Base-by-base conservation (phyloP, 108 stramenopile species). In the Conticribra weissflogii region DNA sequence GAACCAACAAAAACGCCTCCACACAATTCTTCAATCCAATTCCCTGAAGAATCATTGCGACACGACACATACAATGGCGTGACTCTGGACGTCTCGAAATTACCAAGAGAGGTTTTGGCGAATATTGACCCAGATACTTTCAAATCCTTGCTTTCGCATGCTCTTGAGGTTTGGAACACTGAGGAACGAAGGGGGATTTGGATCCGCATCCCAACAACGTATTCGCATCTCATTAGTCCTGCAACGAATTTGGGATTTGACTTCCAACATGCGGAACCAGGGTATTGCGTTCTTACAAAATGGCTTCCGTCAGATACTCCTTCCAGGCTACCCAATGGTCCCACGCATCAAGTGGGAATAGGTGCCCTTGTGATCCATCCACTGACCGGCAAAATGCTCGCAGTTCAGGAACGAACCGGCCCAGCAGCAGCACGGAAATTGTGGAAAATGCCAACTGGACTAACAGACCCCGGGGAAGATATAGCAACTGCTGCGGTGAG, bases 401-500 rank as follows among this genome's bases (percentile, higher is more conserved):
- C 81, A 0, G 92, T 94, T 3, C 82, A 86, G 56, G 92, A 94
- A 66, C 66, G 72, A 3, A 78, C 83, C 0, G 92, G 92, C 16
- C 92, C 92, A 1, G 89, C 92, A 2, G 89, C 92, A 2, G 70
- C 67, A 3, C 58, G 65, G 14, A 77, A 85, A 63, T 64, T 94
- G 63, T 64, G 63, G 63, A 88, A 88, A 68, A 88, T 92, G 84
- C 87, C 88, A 5, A 94, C 92, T 0, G 92, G 92, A n/a, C 60
- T 94, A n/a, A 63, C 86, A 9, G 92, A 94, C 79, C 89, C 92
- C 3, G 79, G 83, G 44, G 92, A 94, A 69, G 89, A 94, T 60
- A 81, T 94, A 57, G 78, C 82, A n/a, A 74, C 78, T 0, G 92
- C 89, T 17, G 92, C 92, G 17, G 48, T 78, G 7, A 78, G 92